Conservation (phyloP, 495 filamentous ascomycete species). For the Aspergillus carlsbadensis region DNA sequence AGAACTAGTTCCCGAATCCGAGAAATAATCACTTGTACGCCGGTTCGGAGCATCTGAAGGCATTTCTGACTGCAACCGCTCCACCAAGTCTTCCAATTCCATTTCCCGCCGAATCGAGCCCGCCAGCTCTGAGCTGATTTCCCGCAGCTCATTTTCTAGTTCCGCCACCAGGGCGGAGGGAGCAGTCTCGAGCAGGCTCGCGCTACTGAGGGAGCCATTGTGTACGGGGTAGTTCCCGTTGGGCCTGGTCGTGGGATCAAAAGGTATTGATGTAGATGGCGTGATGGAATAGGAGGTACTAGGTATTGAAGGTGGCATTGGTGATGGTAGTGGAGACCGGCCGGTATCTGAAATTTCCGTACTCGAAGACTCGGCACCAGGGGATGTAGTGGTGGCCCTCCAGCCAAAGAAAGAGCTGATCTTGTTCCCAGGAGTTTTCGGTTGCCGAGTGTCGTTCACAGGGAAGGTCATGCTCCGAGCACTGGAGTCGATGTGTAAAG, state of each 20-base stretch:
- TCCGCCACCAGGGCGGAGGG: constrained; percentile 60
- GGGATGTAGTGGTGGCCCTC: constrained; percentile 53
- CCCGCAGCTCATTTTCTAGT: constrained; percentile 89
- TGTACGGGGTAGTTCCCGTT: constrained; percentile 40
- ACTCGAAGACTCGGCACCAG: constrained; percentile 59
- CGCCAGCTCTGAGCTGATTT: constrained; percentile 89
- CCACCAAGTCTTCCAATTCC: constrained; percentile 92
- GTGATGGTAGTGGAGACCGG: constrained; percentile 58
- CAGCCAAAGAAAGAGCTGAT: constrained; percentile 71
- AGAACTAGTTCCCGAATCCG: constrained; percentile 89
- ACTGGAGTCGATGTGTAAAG: constrained; percentile 39
- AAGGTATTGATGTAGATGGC: constrained; percentile 30
- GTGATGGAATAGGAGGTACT: constrained; percentile 39
- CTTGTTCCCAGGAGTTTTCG: constrained; percentile 61
- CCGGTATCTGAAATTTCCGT: constrained; percentile 64
- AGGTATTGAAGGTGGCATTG: constrained; percentile 49
- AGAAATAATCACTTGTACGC: constrained; percentile 96
- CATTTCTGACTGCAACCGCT: constrained; percentile 76
- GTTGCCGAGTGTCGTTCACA: constrained; percentile 36
- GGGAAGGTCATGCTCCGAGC: constrained; percentile 31
- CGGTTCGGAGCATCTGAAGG: constrained; percentile 50
- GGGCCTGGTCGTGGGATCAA: constrained; percentile 41
- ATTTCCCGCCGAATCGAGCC: constrained; percentile 92
- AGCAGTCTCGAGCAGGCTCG: constrained; percentile 43
- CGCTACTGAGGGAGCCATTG: constrained; percentile 37